phyloP scores from a whole-genome alignment of 1,139 yeast genomes.

The Diutina siamensis region DNA sequence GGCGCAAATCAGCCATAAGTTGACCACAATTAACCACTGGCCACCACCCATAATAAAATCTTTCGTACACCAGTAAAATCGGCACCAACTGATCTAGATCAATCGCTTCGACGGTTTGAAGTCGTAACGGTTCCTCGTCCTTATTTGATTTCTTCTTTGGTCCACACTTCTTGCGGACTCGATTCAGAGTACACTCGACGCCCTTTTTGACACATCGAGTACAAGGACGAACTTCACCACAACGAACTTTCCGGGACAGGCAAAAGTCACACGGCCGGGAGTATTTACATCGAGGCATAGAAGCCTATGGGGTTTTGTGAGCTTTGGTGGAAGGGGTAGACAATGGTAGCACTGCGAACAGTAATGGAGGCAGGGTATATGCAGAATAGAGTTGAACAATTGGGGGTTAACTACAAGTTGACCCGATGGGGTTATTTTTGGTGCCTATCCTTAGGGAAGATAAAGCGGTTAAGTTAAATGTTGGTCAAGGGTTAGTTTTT shows the following conservation, averaged over 20 bases:
- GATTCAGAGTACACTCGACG: slow-evolving; percentile 11
- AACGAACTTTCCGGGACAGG: slow-evolving; percentile 13
- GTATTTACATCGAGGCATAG: slow-evolving; percentile 9
- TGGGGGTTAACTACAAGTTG: no score
- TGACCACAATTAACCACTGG: not conserved
- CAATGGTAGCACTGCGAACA: no score
- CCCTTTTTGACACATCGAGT: slow-evolving; percentile 7
- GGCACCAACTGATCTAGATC: not conserved
- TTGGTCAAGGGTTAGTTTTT: no score
- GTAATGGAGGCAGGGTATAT: not conserved
- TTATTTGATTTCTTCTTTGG: slow-evolving; percentile 8
- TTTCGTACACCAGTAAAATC: not conserved
- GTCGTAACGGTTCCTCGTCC: not conserved
- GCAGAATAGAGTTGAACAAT: no score
- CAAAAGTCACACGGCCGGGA: slow-evolving; percentile 14
- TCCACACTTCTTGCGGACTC: slow-evolving; percentile 13
- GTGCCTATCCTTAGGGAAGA: no score
- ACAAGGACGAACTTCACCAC: slow-evolving; percentile 10
- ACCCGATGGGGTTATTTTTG: no score
- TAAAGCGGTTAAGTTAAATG: no score
- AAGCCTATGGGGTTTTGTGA: not conserved
- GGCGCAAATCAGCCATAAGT: not conserved
- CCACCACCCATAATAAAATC: slow-evolving; percentile 4
- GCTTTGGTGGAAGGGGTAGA: no score
- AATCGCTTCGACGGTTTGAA: not conserved